A percentile compares a stretch with the other conserved stretches of the same genome.
These are phyloP conservation scores for Backusella morwellensis DNA, from an alignment of 192 early-diverging fungal genomes.

Conservation along the genomic window DNA sequence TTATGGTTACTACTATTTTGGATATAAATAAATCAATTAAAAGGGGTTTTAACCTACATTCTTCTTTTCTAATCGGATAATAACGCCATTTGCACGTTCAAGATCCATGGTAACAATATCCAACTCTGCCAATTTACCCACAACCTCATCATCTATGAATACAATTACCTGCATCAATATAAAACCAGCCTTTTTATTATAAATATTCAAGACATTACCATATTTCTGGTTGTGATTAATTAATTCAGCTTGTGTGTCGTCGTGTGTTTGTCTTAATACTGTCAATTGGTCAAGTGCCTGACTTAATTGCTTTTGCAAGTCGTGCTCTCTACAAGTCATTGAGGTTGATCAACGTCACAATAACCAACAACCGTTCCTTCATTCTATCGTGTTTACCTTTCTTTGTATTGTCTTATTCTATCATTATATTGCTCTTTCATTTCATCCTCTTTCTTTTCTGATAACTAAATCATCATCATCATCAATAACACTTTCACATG, in stretches of 20 bases:
- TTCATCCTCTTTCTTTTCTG: constrained; percentile 76
- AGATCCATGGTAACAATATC: constrained; percentile 86
- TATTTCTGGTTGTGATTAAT: constrained; percentile 63
- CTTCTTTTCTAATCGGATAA: constrained; percentile 65
- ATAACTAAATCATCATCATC: constrained; percentile 10
- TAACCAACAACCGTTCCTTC: neutral
- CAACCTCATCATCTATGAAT: constrained; percentile 67
- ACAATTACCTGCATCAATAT: neutral
- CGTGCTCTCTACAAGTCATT: constrained; percentile 59
- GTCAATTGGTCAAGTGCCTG: constrained; percentile 75
- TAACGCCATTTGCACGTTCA: constrained; percentile 73
- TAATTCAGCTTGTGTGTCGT: constrained; percentile 68
- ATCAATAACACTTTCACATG: neutral
- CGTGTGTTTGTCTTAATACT: constrained; percentile 64
- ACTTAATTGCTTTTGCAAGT: constrained; percentile 78
- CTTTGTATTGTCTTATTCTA: constrained; percentile 77
- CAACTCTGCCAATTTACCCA: constrained; percentile 79
- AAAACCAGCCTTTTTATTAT: neutral
- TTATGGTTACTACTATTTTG: neutral
- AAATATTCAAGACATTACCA: constrained; percentile 24
- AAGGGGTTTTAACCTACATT: constrained; percentile 43
- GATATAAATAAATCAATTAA: neutral
- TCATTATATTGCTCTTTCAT: constrained; percentile 75
- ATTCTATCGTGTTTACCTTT: constrained; percentile 47
- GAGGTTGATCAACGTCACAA: neutral